Evolutionary conservation across 768 basidiomycete species (phyloP), one percentile per base, ranked within the genome.

Genomic region (Mycena vulgaris): DNA sequence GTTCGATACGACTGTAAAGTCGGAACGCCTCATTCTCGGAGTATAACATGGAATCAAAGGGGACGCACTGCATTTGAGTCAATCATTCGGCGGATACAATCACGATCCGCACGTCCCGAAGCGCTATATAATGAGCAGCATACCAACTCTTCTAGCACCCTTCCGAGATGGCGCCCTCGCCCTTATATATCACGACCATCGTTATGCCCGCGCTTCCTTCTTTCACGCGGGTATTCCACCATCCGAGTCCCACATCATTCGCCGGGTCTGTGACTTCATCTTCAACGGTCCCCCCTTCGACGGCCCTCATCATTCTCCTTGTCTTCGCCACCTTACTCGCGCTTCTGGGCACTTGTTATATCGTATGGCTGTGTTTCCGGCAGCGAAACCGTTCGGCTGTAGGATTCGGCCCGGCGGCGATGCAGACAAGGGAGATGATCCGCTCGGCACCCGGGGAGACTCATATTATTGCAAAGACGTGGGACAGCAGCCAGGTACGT

Each of bases 291-390:
- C 39, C 66, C 25, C 47, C 49, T 8, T 37, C 58, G 6, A 53
- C 48, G 4, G 27, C 62, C 37, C 21, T 56, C 14, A 3, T 45
- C 19, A 27, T 52, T 5, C 0, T 63, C 21, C 58, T 72, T 21
- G 35, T 72, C 58, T 8, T 66, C 42, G 42, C 37, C 42, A 69
- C 69, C 35, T 7, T 60, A 6, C 2, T 69, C 21, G 66, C 63
- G 19, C 16, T 66, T 9, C 19, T 58, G 17, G 67, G 57, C 3
- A 51, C 51, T 33, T 14, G 21, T 2, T 45, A 30, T 10, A 47
- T 66, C 30, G 52, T 66, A 2, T 72, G 67, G 67, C 27, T 68
- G 31, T 72, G 71, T n/a, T 48, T 40, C 28, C 33, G 63, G 21
- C 58, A n/a, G 19, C 63, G 58, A 27, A 51, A 19, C 23, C 57